Base-by-base conservation (phyloP, 2,329 filamentous ascomycete genomes). In the Tolypocladium amazonense region DNA sequence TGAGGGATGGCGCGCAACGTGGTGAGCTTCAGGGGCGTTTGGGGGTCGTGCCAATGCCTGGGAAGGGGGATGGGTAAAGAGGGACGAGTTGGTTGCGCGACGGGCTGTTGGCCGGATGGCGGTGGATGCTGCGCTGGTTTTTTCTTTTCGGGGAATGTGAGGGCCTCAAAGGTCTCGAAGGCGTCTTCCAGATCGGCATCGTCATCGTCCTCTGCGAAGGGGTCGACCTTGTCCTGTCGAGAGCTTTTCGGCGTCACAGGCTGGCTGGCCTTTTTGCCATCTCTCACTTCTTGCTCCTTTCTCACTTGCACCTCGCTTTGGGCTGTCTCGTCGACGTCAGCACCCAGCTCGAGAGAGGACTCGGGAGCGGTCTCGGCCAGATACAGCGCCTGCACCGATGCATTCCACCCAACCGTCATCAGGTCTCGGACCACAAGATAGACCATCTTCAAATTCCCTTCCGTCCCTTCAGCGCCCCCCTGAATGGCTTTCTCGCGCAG, bases 11-110 rank as follows among this genome's bases (percentile, higher is more conserved):
- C 72, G 55, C 73, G 73, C 15, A 84, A 72, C 4, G 74, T 73
- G 0, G 81, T 83, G 35, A 84, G 77, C 63, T 80, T 83, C 20
- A 82, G 71, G 0, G 81, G 79, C 0, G 69, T 71, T 33, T 73
- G 72, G 0, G 69, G 72, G 57, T 79, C 67, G 57, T 75, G 71
- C 70, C 75, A 76, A 57, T 76, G 71, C 61, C 73, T 75, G 3
- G 77, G 72, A 3, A 77, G 68, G 3, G 73, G 71, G 27, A 77
- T 63, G 4, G 74, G 70, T 35, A 68, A 65, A 35, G 57, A 38
- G 30, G 58, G 35, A 39, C 50, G 27, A 14, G 50, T 7, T 8
- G 30, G 50, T 8, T n/a, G 7, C 18, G 50, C 20, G 30, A 9
- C 20, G 30, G 20, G 50, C 20, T 15, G 30, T 58, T 57, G 41